Evolutionary conservation across 768 basidiomycete genomes (phyloP).

Genomic region (Boletus coccyginus): DNA sequence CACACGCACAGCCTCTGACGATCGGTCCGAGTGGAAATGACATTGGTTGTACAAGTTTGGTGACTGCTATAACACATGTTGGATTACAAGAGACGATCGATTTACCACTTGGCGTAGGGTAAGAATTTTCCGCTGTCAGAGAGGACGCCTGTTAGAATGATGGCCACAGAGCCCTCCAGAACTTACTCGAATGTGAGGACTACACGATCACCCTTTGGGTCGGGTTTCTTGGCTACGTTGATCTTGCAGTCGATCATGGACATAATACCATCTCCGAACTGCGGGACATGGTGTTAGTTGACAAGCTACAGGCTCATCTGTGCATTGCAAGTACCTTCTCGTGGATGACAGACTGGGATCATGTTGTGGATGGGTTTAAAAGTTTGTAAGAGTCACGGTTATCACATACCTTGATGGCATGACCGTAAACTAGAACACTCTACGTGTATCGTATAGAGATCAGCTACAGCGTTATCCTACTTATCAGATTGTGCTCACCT

Average conservation of each 20-base stretch:
- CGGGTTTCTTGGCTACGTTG: constrained; percentile 60
- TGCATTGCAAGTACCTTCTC: constrained; percentile 51
- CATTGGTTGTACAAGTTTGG: background rate
- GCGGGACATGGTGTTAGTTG: background rate
- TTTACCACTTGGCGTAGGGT: constrained; percentile 67
- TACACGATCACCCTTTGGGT: constrained; percentile 79
- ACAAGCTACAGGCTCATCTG: background rate
- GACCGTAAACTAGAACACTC: constrained; percentile 75
- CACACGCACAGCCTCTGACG: background rate
- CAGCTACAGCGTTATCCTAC: background rate
- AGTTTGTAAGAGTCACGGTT: background rate
- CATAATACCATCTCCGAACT: constrained; percentile 90
- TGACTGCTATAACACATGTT: background rate
- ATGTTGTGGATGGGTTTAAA: background rate
- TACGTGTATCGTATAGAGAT: constrained; percentile 20
- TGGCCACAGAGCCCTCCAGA: background rate
- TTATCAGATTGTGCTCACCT: constrained; percentile 42
- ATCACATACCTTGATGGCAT: constrained; percentile 67
- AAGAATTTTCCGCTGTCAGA: constrained; percentile 68
- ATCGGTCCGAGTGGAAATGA: constrained; percentile 6
- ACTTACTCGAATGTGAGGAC: constrained; percentile 78
- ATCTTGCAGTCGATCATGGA: constrained; percentile 85
- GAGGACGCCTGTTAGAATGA: constrained; percentile 2
- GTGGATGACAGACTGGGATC: constrained; percentile 61
- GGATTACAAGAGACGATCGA: background rate